Conservation (phyloP, 441 rosid genomes). For the Omphalea diandra region DNA sequence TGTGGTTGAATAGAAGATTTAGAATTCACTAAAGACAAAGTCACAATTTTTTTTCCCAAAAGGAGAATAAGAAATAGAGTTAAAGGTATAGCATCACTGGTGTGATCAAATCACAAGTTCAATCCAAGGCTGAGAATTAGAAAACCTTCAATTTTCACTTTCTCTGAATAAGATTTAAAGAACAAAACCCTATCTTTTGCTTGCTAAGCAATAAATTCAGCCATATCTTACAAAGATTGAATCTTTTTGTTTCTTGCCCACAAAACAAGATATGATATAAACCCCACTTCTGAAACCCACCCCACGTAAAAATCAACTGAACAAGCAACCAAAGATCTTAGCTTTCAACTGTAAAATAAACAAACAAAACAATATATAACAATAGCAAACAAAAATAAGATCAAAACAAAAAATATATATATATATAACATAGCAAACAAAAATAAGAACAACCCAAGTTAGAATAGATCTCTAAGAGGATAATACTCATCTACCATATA, state of each 20-base stretch:
- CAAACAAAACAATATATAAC: background rate
- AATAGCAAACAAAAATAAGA: background rate
- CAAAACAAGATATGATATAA: background rate
- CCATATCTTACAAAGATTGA: background rate
- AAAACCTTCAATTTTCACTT: background rate
- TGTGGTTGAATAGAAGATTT: background rate
- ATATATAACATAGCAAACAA: no score
- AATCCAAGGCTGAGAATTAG: background rate
- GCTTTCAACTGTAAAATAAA: background rate
- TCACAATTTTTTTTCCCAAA: background rate
- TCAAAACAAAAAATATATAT: no score
- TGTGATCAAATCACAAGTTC: background rate
- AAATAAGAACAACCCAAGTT: no score
- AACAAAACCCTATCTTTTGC: background rate
- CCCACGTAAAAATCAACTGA: background rate
- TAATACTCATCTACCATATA: background rate
- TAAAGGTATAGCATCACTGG: background rate
- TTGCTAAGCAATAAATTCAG: background rate
- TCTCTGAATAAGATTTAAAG: background rate
- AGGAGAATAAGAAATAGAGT: background rate
- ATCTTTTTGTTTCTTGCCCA: conserved; percentile 7
- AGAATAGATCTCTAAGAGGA: background rate
- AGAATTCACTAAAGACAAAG: background rate
- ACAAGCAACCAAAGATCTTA: background rate
- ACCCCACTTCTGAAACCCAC: conserved; percentile 16